Evolutionary conservation across 306 rosid species (phyloP), one percentile per base, ranked within the genome.

Genomic region (Casuarina glauca): DNA sequence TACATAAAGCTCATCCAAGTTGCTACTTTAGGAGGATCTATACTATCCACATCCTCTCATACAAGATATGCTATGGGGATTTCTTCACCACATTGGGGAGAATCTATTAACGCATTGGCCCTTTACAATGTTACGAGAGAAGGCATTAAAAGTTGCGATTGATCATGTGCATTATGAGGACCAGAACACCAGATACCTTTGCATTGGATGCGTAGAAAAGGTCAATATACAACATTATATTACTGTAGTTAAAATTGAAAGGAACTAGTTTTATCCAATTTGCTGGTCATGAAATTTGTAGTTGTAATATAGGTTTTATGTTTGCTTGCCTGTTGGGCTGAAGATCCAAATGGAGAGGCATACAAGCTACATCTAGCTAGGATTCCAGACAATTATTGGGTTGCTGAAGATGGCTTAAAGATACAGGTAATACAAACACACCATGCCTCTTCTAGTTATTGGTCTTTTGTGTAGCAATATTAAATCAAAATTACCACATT

Each of bases 321-420:
- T 76, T 73, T 89, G 87, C 54, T 89, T 76, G 91, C 87, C 1
- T 76, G 92, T 60, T 89, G 97, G 97, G 90, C 82, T 55, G 93
- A 89, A 72, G 91, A 89, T 57, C 90, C 93, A 5, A 68, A 86
- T 63, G 88, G 92, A 17, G 91, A 93, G 73, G 92, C 91, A 19
- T 89, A 71, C 84, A 86, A 89, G 81, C 87, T 82, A 86, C 97
- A 93, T 74, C 80, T 90, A 49, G 90, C 88, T 5, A 79, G 96
- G 78, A 84, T 93, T 67, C 89, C 75, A 3, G 93, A 93, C 72
- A 87, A 84, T 64, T 84, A 86, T 44, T 93, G 97, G 97, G 41
- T 93, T 8, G 91, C 96, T 36, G 96, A 92, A 86, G 97, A 92
- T 43, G 97, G 97, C 83, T 79, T 90, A 78, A 92, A 89, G 84